Percentiles rank a stretch among this genome's conserved stretches.
phyloP scores from a whole-genome alignment of 2,329 filamentous ascomycete genomes.

The Fusarium luffae region DNA sequence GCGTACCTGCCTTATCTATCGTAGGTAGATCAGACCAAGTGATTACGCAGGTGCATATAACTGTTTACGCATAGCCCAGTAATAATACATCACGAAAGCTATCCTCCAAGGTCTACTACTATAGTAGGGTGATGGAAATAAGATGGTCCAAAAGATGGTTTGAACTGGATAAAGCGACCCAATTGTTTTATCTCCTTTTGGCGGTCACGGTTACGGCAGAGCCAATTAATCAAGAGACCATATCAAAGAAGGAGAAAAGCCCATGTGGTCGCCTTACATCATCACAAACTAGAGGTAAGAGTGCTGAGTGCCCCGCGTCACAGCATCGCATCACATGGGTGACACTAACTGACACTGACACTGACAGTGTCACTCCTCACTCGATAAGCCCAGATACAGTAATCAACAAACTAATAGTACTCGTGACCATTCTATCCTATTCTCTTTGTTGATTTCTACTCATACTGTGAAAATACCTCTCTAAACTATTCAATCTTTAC shows the following conservation, averaged over 20 bases:
- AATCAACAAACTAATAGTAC: slow-evolving; percentile 9
- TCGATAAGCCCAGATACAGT: slow-evolving; percentile 8
- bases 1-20: background rate
- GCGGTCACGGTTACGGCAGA: background rate
- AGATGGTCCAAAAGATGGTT: background rate
- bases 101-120: background rate
- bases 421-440: slow-evolving; percentile 28
- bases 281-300: slow-evolving; percentile 9
- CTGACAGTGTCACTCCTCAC: slow-evolving; percentile 31
- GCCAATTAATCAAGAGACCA: background rate
- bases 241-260: slow-evolving; percentile 2
- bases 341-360: background rate
- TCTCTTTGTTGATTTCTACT: background rate
- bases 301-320: slow-evolving; percentile 28
- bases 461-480: background rate
- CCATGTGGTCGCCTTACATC: slow-evolving; percentile 39
- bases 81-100: background rate
- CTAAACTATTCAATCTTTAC: background rate
- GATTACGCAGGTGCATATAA: background rate
- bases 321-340: slow-evolving; percentile 38
- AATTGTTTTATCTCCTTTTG: background rate
- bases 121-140: background rate
- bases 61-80: background rate
- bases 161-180: background rate
- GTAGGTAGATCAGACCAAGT: background rate